Conservation (phyloP, 805 yeast species). For the Barnettozyma pratensis region DNA sequence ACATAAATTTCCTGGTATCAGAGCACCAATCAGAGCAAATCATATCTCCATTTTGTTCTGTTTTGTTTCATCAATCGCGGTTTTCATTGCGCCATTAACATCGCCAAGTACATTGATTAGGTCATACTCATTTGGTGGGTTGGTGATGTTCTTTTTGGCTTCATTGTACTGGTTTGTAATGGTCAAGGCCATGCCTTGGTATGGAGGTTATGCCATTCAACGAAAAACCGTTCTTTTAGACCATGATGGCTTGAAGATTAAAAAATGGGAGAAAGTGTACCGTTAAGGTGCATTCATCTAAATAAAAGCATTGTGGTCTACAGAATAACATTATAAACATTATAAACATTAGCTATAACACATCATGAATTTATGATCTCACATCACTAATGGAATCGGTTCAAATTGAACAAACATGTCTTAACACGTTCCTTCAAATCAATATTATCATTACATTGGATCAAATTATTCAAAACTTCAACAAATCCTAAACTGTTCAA, state of each 20-base stretch:
- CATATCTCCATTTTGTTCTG: conserved; percentile 19
- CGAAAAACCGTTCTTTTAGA: conserved; percentile 5
- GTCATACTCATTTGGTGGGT: conserved; percentile 31
- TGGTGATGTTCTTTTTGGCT: conserved; percentile 38
- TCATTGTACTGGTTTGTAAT: conserved; percentile 24
- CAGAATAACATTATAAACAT: too few relatives aligned
- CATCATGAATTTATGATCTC: not conserved
- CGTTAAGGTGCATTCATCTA: not conserved
- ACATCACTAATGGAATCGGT: not conserved
- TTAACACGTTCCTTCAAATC: conserved; percentile 45
- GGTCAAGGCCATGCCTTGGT: conserved; percentile 14
- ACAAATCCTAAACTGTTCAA: conserved; percentile 38
- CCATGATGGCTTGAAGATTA: conserved; percentile 9
- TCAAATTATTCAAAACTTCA: conserved; percentile 30
- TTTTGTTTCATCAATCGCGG: conserved; percentile 7
- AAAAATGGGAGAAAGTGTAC: conserved; percentile 8
- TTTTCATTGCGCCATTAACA: conserved; percentile 11
- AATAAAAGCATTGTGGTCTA: too few relatives aligned
- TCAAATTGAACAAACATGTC: conserved; percentile 39
- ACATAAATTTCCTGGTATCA: conserved; percentile 37
- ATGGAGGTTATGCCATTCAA: conserved; percentile 3
- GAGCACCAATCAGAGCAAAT: conserved; percentile 47
- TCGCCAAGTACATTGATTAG: conserved; percentile 7
- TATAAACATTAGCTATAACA: too few relatives aligned
- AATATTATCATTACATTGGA: conserved; percentile 24